These are phyloP conservation scores for Malbranchea zuffiana DNA, from an alignment of 2,329 filamentous ascomycete species.

Conservation along the genomic window DNA sequence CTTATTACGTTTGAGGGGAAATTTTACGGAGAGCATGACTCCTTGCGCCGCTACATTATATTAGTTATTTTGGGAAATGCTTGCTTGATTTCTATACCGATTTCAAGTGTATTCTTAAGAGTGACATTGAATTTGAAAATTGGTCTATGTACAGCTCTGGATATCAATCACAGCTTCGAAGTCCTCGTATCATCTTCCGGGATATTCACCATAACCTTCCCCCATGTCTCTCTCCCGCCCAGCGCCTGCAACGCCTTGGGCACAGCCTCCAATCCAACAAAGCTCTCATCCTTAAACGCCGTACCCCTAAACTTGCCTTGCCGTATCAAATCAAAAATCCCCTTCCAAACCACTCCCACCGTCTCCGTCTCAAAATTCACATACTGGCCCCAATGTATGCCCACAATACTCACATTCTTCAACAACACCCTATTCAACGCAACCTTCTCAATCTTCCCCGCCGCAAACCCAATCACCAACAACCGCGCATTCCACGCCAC, in stretches of 20 bases:
- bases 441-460: conserved; percentile 77
- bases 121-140: too few relatives aligned
- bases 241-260: conserved; percentile 65
- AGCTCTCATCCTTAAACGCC: conserved; percentile 69
- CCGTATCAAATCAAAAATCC: conserved; percentile 65
- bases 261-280: conserved; percentile 69
- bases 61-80: background rate
- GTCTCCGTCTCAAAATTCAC: conserved; percentile 58
- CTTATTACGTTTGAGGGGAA: conserved; percentile 14
- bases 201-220: conserved; percentile 86
- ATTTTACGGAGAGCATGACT: conserved; percentile 36
- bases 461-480: conserved; percentile 80
- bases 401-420: conserved; percentile 86
- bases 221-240: conserved; percentile 78
- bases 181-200: conserved; percentile 63
- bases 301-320: conserved; percentile 72
- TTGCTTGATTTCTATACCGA: background rate
- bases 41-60: conserved; percentile 35
- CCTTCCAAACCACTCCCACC: conserved; percentile 66
- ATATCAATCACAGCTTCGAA: too few relatives aligned
- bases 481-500: conserved; percentile 86
- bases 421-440: conserved; percentile 83
- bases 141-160: too few relatives aligned
- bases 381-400: conserved; percentile 87
- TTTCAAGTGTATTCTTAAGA: background rate